Evolutionary conservation across 78 protist genomes (phyloP).

Genomic region (slime mould (Dictyostelium discoideum)): DNA sequence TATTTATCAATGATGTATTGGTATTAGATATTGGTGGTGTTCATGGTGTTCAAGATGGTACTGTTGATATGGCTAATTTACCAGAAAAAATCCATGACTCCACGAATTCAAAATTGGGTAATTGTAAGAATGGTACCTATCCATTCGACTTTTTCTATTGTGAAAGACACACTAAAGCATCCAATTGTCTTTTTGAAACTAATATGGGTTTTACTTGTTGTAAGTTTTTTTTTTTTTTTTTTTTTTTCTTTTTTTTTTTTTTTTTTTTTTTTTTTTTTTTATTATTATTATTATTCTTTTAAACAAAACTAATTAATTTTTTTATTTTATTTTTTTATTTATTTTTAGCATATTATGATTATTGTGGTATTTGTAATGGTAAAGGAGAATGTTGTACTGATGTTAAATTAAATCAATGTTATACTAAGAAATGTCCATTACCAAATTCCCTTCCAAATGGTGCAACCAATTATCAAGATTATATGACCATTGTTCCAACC

Average conservation of each 20-base stretch:
- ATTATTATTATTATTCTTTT: no score
- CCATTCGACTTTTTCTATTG: slow-evolving; percentile 78
- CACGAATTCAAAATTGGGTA: background rate
- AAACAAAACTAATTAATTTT: no score
- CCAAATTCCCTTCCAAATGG: background rate
- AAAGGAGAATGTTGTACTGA: background rate
- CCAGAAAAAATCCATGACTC: background rate
- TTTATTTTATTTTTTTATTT: no score
- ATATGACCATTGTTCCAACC: background rate
- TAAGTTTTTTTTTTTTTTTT: background rate
- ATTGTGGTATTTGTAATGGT: slow-evolving; percentile 61
- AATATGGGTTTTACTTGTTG: slow-evolving; percentile 33
- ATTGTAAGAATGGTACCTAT: background rate
- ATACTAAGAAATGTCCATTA: slow-evolving; percentile 21
- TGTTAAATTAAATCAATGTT: background rate
- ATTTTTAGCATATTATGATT: slow-evolving; percentile 9
- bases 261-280: no score
- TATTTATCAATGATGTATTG: slow-evolving; percentile 44
- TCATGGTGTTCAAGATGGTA: background rate
- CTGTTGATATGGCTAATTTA: background rate
- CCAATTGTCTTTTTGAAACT: slow-evolving; percentile 35
- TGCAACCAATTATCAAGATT: background rate
- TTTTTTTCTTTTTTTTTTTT: no score
- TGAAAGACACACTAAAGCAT: slow-evolving; percentile 73
- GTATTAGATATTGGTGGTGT: slow-evolving; percentile 81